phyloP scores from a whole-genome alignment of 805 yeast species.

The Schwanniomyces sp. region DNA sequence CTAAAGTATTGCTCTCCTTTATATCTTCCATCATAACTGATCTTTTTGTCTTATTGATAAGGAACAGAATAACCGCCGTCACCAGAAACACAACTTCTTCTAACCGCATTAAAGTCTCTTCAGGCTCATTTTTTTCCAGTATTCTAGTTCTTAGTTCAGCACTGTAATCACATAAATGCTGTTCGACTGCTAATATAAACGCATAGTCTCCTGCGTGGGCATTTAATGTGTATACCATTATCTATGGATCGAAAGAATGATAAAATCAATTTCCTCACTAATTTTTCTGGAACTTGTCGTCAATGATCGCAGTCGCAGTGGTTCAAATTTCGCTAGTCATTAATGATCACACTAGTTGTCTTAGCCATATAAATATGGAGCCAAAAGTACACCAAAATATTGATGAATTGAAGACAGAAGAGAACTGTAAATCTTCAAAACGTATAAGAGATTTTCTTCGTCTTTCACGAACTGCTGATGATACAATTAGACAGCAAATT shows the following conservation, averaged over 20 bases:
- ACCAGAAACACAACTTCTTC: slow-evolving; percentile 19
- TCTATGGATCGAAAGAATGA: not conserved
- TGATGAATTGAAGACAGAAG: slow-evolving; percentile 19
- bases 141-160: not conserved
- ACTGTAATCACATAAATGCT: slow-evolving; percentile 18
- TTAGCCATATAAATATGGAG: not conserved
- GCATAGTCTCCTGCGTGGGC: slow-evolving; percentile 21
- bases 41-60: slow-evolving; percentile 11
- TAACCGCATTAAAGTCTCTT: slow-evolving; percentile 16
- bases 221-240: slow-evolving; percentile 2
- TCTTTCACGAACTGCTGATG: slow-evolving; percentile 44
- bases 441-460: slow-evolving; percentile 38
- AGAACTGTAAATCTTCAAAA: slow-evolving; percentile 33
- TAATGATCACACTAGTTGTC: too few species aligned
- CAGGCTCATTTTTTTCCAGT: slow-evolving; percentile 10
- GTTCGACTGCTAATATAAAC: slow-evolving; percentile 22
- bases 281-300: not conserved
- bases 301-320: not conserved
- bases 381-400: not conserved
- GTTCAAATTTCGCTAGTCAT: not conserved
- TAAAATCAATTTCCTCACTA: not conserved
- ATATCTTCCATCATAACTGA: slow-evolving; percentile 14
- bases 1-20: not conserved
- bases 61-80: slow-evolving; percentile 14
- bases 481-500: slow-evolving; percentile 36